Base-by-base conservation (phyloP, 345 rosid species). In the Eucalyptus coolabah region DNA sequence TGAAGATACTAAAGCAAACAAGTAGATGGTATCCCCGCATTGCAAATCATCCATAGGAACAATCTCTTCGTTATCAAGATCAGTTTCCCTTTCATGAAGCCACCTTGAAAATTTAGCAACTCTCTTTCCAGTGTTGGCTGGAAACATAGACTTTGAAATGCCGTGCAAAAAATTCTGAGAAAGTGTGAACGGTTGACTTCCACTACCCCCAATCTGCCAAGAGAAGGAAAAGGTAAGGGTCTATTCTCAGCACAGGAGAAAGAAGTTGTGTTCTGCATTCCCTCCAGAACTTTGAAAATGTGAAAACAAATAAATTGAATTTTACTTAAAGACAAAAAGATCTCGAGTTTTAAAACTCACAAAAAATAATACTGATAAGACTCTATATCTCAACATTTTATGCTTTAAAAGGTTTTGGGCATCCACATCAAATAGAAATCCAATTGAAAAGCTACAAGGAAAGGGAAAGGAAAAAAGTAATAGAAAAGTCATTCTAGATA, bases 1-100 rank as follows among this genome's bases (percentile, higher is more conserved):
- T 54, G 96, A 93, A 91, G 95, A 93, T 92, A 98, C 96, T 67
- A 95, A 92, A 59, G 96, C 94, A 91, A 97, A 94, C 91, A 97
- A 93, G 89, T 95, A 95, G 82, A 97, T 91, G 91, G 96, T 91
- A 90, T 97, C 99, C 85, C 99, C 99, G 88, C 99, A 98, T 86
- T 98, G 98, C 93, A 98, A 92, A 93, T 96, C 97, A 86, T 92
- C 94, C 30, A 92, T 88, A 89, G 96, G 96, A 93, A 90, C 90
- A 88, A 95, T 82, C 56, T 92, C 94, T 87, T 93, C 94, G 91
- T 92, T 93, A 89, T 92, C 91, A 67, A 96, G 95, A 90, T 96
- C 94, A 82, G 90, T 93, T 91, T 95, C 94, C 87, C 92, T 93
- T 90, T 94, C 96, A 87, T 86, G 91, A 86, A 98, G 95, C 99